Base-by-base conservation (phyloP, 1,139 yeast species). In the Wickerhamomyces sp. region DNA sequence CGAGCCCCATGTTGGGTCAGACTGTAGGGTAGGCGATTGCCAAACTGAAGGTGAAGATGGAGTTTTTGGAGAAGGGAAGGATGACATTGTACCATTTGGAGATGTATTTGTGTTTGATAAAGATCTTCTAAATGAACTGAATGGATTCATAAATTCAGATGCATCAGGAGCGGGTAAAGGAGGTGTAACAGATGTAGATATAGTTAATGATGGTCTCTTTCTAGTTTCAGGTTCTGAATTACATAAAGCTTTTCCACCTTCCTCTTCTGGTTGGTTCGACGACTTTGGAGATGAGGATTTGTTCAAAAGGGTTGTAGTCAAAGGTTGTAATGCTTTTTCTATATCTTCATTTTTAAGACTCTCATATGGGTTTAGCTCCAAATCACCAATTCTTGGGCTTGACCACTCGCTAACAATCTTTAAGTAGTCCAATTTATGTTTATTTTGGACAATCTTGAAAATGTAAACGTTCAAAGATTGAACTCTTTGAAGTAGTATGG, bases 391-490 rank as follows among this genome's bases (percentile, higher is more conserved):
- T 31, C 56, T 44, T 24, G 58, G 58, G 22, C 30, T 28, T 18
- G 40, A 34, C 61, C 61, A 58, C 3, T 50, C 50, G 15, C 45
- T 43, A 21, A 58, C 36, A 7, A 55, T 47, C 1, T 39, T 25
- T 1, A 28, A 20, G 31, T 54, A 54, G 28, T 48, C 40, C 27
- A 53, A 30, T 17, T 38, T 39, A 27, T 39, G 14, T 33, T 54
- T 56, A 37, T 57, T 56, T 25, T 47, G 50, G 7, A 49, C 49
- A 31, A 58, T 43, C 37, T 49, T 53, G 39, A 50, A 48, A 18
- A 64, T 45, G 44, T 63, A 64, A 8, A 45, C 41, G 36, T 62
- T 54, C 30, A 64, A 38, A 3, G 54, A 47, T 26, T 54, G 54
- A 33, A 64, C 51, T 44, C 65, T 52, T 31, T 53, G 52, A 7